These are phyloP conservation scores for Ophiostoma angusticollis DNA, from an alignment of 2,329 filamentous ascomycete genomes.

Conservation along the genomic window DNA sequence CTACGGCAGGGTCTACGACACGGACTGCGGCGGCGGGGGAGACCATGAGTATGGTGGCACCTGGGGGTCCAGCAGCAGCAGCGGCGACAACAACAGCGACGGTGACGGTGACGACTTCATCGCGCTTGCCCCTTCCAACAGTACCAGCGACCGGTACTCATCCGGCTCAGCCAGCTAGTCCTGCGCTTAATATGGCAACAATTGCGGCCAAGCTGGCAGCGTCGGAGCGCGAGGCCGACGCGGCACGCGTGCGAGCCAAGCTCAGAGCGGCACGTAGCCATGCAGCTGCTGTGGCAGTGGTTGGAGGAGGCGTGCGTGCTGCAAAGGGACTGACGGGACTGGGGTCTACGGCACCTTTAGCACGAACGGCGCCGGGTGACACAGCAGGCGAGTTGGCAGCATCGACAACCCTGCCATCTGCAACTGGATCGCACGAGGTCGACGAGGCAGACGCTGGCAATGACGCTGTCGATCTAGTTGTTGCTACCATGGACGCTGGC, in stretches of 20 bases:
- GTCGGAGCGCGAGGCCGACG: constrained; percentile 50
- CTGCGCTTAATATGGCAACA: constrained; percentile 45
- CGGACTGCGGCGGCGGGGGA: background rate
- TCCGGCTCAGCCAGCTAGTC: constrained; percentile 35
- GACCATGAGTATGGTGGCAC: too few relatives aligned
- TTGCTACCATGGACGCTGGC: too few relatives aligned
- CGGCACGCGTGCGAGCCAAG: constrained; percentile 49
- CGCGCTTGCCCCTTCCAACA: constrained; percentile 16
- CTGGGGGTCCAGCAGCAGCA: background rate
- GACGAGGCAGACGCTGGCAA: background rate
- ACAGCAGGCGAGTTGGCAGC: background rate
- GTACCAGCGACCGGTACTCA: constrained; percentile 10
- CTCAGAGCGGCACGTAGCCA: constrained; percentile 39
- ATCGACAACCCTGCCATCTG: too few relatives aligned
- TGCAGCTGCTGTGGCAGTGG: too few relatives aligned
- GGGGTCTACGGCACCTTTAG: constrained; percentile 6
- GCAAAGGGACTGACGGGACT: background rate
- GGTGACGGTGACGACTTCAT: too few relatives aligned
- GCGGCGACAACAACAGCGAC: background rate
- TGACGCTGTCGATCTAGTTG: too few relatives aligned
- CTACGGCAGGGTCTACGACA: constrained; percentile 6
- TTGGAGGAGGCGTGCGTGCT: constrained; percentile 3
- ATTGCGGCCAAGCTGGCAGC: constrained; percentile 53
- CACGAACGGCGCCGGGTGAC: background rate
- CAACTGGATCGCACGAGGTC: too few relatives aligned